Percentiles rank a stretch among this genome's conserved stretches.
Evolutionary conservation across 495 filamentous ascomycete species (phyloP).

Genomic region (Penicillium pulvis): DNA sequence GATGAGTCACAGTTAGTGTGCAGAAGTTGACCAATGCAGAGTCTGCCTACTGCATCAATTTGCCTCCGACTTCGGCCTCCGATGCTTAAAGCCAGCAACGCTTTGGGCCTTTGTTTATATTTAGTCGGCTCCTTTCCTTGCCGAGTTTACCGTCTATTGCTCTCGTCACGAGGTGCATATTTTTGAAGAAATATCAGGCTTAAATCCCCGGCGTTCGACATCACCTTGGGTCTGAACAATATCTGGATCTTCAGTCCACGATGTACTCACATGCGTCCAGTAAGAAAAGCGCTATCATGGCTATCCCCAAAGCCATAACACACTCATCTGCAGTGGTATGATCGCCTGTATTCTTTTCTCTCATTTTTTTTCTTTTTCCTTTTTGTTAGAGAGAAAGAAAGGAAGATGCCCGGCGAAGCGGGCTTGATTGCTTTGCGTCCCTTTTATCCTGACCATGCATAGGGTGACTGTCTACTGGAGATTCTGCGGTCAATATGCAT

Average conservation of each 20-base stretch:
- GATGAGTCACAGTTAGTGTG: conserved; percentile 1
- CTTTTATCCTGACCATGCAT: no score
- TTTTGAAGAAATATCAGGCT: not conserved
- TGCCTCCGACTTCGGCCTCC: not conserved
- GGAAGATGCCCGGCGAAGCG: no score
- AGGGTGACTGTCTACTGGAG: no score
- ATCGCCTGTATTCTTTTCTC: no score
- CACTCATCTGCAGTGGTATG: no score
- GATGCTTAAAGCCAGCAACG: not conserved
- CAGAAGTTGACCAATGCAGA: conserved; percentile 1
- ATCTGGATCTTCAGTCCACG: not conserved
- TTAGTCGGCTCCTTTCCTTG: not conserved
- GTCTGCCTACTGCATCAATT: not conserved
- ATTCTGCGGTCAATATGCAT: no score
- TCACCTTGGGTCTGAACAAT: not conserved
- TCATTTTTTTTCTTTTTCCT: no score
- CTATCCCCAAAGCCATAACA: not conserved
- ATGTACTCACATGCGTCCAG: not conserved
- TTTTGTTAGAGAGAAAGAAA: no score
- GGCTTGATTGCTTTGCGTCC: no score
- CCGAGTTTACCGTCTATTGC: not conserved
- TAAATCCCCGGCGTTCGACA: not conserved
- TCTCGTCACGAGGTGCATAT: not conserved
- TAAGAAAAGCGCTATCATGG: not conserved
- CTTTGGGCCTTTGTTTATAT: not conserved